These are phyloP conservation scores for Botrytis byssoidea DNA, from an alignment of 2,329 filamentous ascomycete genomes.

Conservation along the genomic window DNA sequence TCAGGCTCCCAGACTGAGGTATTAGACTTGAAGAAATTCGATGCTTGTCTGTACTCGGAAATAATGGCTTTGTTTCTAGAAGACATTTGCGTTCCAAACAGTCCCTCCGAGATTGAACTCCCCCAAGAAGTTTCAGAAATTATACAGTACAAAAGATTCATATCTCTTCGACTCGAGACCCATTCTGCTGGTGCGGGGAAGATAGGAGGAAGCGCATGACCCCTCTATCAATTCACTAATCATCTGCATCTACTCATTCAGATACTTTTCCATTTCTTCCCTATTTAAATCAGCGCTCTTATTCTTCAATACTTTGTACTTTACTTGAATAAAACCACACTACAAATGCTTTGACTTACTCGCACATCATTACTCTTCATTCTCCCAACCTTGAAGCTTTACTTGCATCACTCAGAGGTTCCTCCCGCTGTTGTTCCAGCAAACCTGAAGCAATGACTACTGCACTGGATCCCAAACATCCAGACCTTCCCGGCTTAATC, in stretches of 20 bases:
- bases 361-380: not conserved
- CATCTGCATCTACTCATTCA: not conserved
- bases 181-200: not conserved
- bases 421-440: not conserved
- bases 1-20: too few relatives aligned
- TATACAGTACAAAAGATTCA: not conserved
- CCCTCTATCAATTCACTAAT: not conserved
- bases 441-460: not conserved
- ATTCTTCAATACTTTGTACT: not conserved
- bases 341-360: not conserved
- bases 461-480: not conserved
- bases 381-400: not conserved
- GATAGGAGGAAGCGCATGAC: not conserved
- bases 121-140: too few relatives aligned
- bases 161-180: not conserved
- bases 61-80: not conserved
- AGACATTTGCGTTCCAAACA: not conserved
- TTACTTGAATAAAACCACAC: not conserved
- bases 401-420: not conserved
- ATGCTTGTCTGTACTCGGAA: not conserved
- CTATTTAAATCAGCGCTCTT: not conserved
- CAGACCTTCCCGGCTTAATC: not conserved
- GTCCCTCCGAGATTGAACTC: not conserved
- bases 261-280: not conserved
- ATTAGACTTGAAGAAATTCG: not conserved